Evolutionary conservation across 495 filamentous ascomycete genomes (phyloP).

Genomic region (Penicillium canariense): DNA sequence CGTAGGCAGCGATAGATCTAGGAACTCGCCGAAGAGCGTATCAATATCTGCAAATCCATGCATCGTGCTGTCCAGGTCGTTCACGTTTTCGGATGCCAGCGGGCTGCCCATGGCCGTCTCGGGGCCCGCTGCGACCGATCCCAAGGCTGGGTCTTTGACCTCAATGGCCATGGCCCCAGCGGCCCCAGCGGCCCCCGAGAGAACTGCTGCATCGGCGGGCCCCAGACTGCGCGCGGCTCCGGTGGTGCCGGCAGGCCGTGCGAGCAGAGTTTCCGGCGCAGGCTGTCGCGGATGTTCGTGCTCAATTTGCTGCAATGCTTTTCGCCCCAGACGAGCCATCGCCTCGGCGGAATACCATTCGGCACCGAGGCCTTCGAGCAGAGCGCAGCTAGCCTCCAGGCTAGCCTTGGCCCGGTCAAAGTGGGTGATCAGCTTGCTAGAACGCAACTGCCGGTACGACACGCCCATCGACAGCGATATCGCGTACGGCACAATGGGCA

Average conservation of each 20-base stretch:
- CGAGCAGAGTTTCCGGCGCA: background rate
- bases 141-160: background rate
- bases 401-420: slow-evolving; percentile 58
- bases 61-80: slow-evolving; percentile 11
- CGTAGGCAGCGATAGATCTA: slow-evolving; percentile 41
- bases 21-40: slow-evolving; percentile 40
- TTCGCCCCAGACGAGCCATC: slow-evolving; percentile 56
- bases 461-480: slow-evolving; percentile 66
- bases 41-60: slow-evolving; percentile 40
- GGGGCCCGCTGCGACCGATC: background rate
- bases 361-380: slow-evolving; percentile 54
- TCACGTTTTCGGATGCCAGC: background rate
- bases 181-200: background rate
- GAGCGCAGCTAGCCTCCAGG: slow-evolving; percentile 55
- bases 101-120: slow-evolving; percentile 1
- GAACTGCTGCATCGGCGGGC: background rate
- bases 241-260: background rate
- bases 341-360: slow-evolving; percentile 63
- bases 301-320: slow-evolving; percentile 36
- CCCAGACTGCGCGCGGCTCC: background rate
- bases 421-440: slow-evolving; percentile 62
- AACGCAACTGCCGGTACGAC: slow-evolving; percentile 68
- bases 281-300: slow-evolving; percentile 5
- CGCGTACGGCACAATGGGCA: slow-evolving; percentile 68
- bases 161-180: background rate